These are phyloP conservation scores for Escovopsis sp. DNA, from an alignment of 2,329 filamentous ascomycete genomes.

Conservation along the genomic window DNA sequence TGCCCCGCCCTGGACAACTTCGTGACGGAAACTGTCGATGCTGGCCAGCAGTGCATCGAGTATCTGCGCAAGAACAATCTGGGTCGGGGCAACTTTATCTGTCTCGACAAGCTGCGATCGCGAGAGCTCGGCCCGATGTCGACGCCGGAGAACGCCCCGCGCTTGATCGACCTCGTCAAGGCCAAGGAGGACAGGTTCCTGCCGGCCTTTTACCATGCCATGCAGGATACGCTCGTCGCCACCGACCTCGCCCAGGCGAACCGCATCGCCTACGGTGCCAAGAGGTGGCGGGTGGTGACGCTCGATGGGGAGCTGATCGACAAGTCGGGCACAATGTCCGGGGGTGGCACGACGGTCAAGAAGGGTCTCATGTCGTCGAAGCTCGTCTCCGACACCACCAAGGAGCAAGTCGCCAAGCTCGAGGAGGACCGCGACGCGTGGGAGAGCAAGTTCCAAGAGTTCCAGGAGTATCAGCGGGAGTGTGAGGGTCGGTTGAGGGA, in stretches of 20 bases:
- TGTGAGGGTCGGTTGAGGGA: constrained; percentile 59
- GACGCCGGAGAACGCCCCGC: constrained; percentile 82
- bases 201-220: constrained; percentile 86
- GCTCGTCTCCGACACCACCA: constrained; percentile 69
- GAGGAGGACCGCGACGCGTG: constrained; percentile 75
- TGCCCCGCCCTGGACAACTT: constrained; percentile 88
- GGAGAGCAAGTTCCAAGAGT: constrained; percentile 68
- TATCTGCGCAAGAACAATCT: constrained; percentile 95
- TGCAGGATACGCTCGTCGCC: constrained; percentile 90
- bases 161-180: constrained; percentile 84
- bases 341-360: constrained; percentile 81
- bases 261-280: constrained; percentile 86
- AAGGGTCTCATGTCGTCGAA: constrained; percentile 96
- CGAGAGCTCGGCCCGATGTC: constrained; percentile 66
- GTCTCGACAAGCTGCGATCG: constrained; percentile 70
- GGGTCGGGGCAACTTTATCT: constrained; percentile 91
- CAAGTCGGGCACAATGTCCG: constrained; percentile 97
- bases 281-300: constrained; percentile 91
- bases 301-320: constrained; percentile 92
- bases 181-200: constrained; percentile 76
- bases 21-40: constrained; percentile 90
- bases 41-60: constrained; percentile 94
- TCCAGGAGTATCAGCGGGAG: constrained; percentile 71
- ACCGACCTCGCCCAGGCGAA: constrained; percentile 91
- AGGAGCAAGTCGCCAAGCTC: constrained; percentile 76